Percentiles rank a stretch among this genome's conserved stretches.
Evolutionary conservation across 2,329 filamentous ascomycete genomes (phyloP).

Genomic region (Paracorniculantispora psalliotae): DNA sequence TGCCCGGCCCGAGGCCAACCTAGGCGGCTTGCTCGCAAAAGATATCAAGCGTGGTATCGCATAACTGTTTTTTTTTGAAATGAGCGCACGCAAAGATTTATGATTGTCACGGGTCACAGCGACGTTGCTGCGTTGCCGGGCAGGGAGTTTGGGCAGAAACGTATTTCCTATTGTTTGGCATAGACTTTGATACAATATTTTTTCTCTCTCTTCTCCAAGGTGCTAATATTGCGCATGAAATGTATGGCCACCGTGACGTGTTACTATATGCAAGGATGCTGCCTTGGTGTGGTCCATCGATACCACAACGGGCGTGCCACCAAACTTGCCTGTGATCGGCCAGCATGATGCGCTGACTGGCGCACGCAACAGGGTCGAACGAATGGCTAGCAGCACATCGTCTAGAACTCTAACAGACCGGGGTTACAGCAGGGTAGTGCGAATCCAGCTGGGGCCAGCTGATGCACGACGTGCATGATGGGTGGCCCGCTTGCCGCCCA

Average conservation of each 20-base stretch:
- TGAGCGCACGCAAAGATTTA: not conserved
- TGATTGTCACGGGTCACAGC: constrained; percentile 2
- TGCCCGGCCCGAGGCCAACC: constrained; percentile 41
- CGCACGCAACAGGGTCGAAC: not conserved
- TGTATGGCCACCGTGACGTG: not conserved
- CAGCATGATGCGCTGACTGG: not conserved
- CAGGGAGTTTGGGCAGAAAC: not conserved
- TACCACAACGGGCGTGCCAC: not conserved
- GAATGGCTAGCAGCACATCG: not conserved
- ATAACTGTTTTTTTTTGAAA: not conserved
- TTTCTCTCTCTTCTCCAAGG: not conserved
- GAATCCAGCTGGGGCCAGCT: constrained; percentile 1
- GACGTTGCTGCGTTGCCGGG: not conserved
- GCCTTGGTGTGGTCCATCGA: not conserved
- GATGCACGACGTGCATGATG: constrained; percentile 9
- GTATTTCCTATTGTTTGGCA: not conserved
- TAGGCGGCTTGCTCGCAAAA: constrained; percentile 53
- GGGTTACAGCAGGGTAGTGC: not conserved
- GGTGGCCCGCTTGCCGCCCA: not conserved
- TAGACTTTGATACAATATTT: not conserved
- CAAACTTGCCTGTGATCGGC: not conserved
- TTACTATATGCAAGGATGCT: not conserved
- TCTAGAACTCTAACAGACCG: not conserved
- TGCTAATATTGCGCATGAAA: not conserved
- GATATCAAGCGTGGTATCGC: constrained; percentile 52